A percentile compares a stretch with the other conserved stretches of the same genome.
Evolutionary conservation across 73 alveolate species (phyloP).

Genomic region (Paramecium primaurelia): DNA sequence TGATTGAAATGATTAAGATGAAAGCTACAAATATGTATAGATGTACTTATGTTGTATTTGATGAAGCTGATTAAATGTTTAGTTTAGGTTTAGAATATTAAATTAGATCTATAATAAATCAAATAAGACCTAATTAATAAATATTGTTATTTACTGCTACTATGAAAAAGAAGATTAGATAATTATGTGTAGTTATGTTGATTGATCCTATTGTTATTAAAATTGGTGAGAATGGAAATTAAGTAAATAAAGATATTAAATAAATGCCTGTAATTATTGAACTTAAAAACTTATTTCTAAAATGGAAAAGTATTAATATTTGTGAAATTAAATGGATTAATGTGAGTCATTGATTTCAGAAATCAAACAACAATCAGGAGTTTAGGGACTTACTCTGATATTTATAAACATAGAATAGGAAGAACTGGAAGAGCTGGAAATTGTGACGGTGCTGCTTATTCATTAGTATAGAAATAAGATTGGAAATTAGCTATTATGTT

Average conservation of each 20-base stretch:
- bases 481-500: conserved; percentile 62
- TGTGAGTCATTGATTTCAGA: conserved; percentile 73
- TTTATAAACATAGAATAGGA: conserved; percentile 96
- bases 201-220: conserved; percentile 60
- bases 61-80: conserved; percentile 95
- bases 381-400: conserved; percentile 78
- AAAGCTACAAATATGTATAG: conserved; percentile 75
- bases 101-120: conserved; percentile 74
- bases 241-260: conserved; percentile 56
- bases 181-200: conserved; percentile 53
- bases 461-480: conserved; percentile 64
- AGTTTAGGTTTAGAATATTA: conserved; percentile 90
- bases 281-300: conserved; percentile 33
- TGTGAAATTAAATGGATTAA: conserved; percentile 71
- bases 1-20: conserved; percentile 84
- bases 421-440: conserved; percentile 96
- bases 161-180: conserved; percentile 54
- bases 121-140: conserved; percentile 65
- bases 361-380: conserved; percentile 53
- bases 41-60: conserved; percentile 84
- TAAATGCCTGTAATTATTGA: conserved; percentile 58
- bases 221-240: conserved; percentile 58
- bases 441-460: conserved; percentile 72
- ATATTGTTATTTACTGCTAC: conserved; percentile 67
- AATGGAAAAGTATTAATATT: conserved; percentile 80